These are phyloP conservation scores for Davidsoniella australis DNA, from an alignment of 2,329 filamentous ascomycete genomes.

Conservation along the genomic window DNA sequence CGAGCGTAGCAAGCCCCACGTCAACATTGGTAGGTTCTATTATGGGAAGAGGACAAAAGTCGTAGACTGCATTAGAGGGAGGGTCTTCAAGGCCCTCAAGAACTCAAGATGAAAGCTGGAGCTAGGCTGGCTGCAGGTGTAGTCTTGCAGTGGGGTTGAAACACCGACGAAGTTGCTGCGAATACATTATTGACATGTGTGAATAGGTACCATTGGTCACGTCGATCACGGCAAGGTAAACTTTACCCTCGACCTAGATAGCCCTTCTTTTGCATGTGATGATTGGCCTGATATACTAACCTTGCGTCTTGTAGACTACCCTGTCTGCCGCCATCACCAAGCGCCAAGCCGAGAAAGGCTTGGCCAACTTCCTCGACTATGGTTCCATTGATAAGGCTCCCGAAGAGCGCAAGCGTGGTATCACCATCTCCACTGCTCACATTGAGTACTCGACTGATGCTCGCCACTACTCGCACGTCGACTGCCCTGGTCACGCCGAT, in stretches of 20 bases:
- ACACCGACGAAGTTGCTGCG: neutral
- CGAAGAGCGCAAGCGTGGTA: slow-evolving; percentile 98
- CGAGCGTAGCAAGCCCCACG: slow-evolving; percentile 87
- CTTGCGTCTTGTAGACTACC: slow-evolving; percentile 54
- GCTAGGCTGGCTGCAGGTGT: neutral
- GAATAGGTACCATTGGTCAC: slow-evolving; percentile 81
- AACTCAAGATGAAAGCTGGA: neutral
- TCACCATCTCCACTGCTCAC: slow-evolving; percentile 95
- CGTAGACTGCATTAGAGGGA: neutral
- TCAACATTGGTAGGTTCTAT: slow-evolving; percentile 70
- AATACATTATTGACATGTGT: slow-evolving; percentile 14
- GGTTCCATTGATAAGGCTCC: slow-evolving; percentile 97
- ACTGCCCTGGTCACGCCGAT: slow-evolving; percentile 99
- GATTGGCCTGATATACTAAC: neutral
- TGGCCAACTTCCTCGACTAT: slow-evolving; percentile 92
- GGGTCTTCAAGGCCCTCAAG: neutral
- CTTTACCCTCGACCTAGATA: neutral
- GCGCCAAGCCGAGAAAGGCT: slow-evolving; percentile 84
- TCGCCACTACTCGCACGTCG: slow-evolving; percentile 98
- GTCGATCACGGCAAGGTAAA: slow-evolving; percentile 97
- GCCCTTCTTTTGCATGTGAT: neutral
- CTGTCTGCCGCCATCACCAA: slow-evolving; percentile 98
- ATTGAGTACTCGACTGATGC: slow-evolving; percentile 93
- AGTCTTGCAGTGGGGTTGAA: neutral
- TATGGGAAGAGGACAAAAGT: too few relatives aligned